Conservation (phyloP, 129 eudicot genomes). For the Sambucus nigra region DNA sequence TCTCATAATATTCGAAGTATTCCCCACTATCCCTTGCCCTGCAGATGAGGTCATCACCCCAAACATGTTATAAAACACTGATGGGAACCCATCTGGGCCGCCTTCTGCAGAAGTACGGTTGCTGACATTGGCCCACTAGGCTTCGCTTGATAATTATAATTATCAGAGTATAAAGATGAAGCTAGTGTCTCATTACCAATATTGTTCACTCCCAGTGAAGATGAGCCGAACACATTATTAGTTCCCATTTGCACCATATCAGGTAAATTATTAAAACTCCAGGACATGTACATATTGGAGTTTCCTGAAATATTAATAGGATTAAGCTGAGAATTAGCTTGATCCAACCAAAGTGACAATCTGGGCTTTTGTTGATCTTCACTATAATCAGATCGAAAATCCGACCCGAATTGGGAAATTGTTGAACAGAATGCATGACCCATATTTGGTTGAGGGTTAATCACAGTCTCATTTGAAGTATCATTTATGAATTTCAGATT, state of each 20-base stretch:
- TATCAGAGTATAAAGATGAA: slow-evolving; percentile 35
- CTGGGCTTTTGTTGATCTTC: slow-evolving; percentile 51
- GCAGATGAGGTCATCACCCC: slow-evolving; percentile 59
- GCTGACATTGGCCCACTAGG: slow-evolving; percentile 74
- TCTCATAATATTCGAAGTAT: slow-evolving; percentile 19
- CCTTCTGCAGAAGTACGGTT: slow-evolving; percentile 85
- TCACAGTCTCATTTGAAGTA: slow-evolving; percentile 25
- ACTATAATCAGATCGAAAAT: too few relatives aligned
- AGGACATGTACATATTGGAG: slow-evolving; percentile 41
- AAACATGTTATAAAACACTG: slow-evolving; percentile 43
- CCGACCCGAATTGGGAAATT: slow-evolving; percentile 34
- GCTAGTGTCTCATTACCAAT: background rate
- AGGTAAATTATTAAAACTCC: slow-evolving; percentile 27
- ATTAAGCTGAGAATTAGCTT: slow-evolving; percentile 49
- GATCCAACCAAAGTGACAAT: slow-evolving; percentile 73
- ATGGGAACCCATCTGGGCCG: slow-evolving; percentile 96
- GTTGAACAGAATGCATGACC: slow-evolving; percentile 33
- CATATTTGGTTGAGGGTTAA: slow-evolving; percentile 38
- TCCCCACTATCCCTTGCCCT: too few relatives aligned
- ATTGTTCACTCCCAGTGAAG: slow-evolving; percentile 25
- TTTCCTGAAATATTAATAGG: slow-evolving; percentile 25
- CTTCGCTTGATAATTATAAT: slow-evolving; percentile 30
- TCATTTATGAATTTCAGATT: slow-evolving; percentile 46
- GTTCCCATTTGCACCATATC: slow-evolving; percentile 44
- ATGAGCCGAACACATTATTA: slow-evolving; percentile 40